A percentile compares a stretch with the other conserved stretches of the same genome.
Conservation (phyloP, 208 protist genomes). For the Tritrichomonas musculus region DNA sequence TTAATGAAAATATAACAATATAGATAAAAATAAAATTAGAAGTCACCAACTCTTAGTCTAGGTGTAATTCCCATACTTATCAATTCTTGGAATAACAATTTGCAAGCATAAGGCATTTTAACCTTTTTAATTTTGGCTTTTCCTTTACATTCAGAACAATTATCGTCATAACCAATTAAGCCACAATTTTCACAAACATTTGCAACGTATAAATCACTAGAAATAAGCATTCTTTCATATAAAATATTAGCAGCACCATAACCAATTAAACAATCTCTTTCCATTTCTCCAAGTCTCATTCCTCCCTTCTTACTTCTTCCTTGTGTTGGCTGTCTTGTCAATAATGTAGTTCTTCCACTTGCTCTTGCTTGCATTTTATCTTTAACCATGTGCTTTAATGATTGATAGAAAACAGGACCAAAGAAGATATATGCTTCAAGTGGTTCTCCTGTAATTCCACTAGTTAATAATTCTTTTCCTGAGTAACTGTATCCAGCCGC, state of each 20-base stretch:
- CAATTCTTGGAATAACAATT: slow-evolving; percentile 98
- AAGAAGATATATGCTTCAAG: slow-evolving; percentile 96
- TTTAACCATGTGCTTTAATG: slow-evolving; percentile 98
- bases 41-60: slow-evolving; percentile 35
- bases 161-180: slow-evolving; percentile 65
- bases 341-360: slow-evolving; percentile 68
- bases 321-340: slow-evolving; percentile 98
- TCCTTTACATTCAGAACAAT: slow-evolving; percentile 83
- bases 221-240: slow-evolving; percentile 37
- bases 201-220: slow-evolving; percentile 32
- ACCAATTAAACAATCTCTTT: slow-evolving; percentile 94
- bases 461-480: slow-evolving; percentile 89
- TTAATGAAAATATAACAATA: too few species aligned
- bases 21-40: too few species aligned
- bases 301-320: slow-evolving; percentile 87
- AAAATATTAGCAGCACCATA: slow-evolving; percentile 55
- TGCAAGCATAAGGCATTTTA: slow-evolving; percentile 97
- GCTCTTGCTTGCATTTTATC: slow-evolving; percentile 98
- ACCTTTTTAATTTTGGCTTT: slow-evolving; percentile 57
- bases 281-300: slow-evolving; percentile 99
- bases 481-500: slow-evolving; percentile 85
- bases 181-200: slow-evolving; percentile 58
- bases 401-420: slow-evolving; percentile 99
- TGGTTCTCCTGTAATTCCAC: slow-evolving; percentile 89
- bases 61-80: slow-evolving; percentile 88